Base-by-base conservation (phyloP, 495 filamentous ascomycete genomes). In the Cladorrhinum samala region DNA sequence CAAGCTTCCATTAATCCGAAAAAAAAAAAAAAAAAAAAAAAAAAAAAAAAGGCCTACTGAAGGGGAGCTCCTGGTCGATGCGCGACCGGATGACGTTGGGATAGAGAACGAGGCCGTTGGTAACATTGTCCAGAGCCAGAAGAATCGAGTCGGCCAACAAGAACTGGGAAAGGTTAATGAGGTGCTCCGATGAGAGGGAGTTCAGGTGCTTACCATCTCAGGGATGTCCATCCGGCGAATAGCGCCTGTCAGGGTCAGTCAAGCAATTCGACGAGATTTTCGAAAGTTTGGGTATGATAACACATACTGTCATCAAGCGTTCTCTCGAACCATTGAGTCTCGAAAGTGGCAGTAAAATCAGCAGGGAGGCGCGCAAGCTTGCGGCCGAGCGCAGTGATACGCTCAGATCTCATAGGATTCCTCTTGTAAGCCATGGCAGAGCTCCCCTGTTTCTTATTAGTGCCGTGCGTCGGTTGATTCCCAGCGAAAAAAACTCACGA, bases 71-170 rank as follows among this genome's bases (percentile, higher is more conserved):
- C 44, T 87, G 81, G 43, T 83, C 76, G 40, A 95, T 73, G 49
- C 73, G 81, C 33, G 75, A 72, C 46, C 75, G 72, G 69, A 96
- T 94, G 49, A 88, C 76, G 39, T 81, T 80, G 33, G 88, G 88
- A 74, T 94, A 96, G 46, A 96, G 85, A 42, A 96, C 89, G 9
- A 95, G 78, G 27, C 91, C 91, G 40, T 78, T 79, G 44, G 78
- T 79, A 44, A 97, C 83, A 65, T 97, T 95, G 73, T 93, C 83
- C 58, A 96, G 78, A 11, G 84, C 77, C 19, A 90, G 79, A 25
- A 89, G 76, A 63, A 88, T 83, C 13, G 90, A 84, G 63, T 97
- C 91, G n/a, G 90, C 86, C 39, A 77, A 75, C 25, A 96, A 79
- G 69, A 88, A 93, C 55, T 64, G 47, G 0, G 42, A 2, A 39